Evolutionary conservation across 2,329 filamentous ascomycete genomes (phyloP), one percentile per base, ranked within the genome.

Genomic region (Aureobasidium uvarum): DNA sequence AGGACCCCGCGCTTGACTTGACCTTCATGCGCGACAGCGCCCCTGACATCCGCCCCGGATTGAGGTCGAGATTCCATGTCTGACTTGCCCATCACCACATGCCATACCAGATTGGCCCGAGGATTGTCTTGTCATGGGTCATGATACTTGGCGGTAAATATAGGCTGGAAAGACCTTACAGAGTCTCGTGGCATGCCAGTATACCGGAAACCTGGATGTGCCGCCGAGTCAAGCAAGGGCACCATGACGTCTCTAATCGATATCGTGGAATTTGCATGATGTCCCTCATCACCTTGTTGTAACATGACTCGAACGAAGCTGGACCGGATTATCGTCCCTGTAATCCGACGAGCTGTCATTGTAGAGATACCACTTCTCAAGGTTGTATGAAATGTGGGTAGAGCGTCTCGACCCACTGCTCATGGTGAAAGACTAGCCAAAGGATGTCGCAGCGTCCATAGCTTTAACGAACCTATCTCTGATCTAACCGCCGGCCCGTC

Each of bases 1-100:
- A 41, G 56, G 38, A 48, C 56, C 56, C 56, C 56, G 56, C 56
- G 36, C 41, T 38, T 55, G 10, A 56, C 33, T 56, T 43, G 36
- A 20, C n/a, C 52, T 20, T 18, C n/a, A 11, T 14, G 54, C 56
- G 56, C 56, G 41, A 41, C 41, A 38, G 18, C 28, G 10, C 43
- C 23, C 13, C n/a, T 5, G 10, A 60, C 18, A 25, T 23, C n/a
- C 48, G 41, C 38, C 56, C 56, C 56, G 43, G 56, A 60, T 60
- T 38, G n/a, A 54, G 50, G 50, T 16, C 31, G 14, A 58, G 39
- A 20, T 33, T 33, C 20, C 25, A 14, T 33, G 25, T 56, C 5
- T 13, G 11, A 33, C n/a, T 10, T 45, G 8, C 2, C 7, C 13
- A 16, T 31, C 25, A 18, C 2, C 13, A 45, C 39, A 58, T 28